Evolutionary conservation across 2,329 filamentous ascomycete species (phyloP).

Genomic region (Pseudogymnoascus verrucosus): DNA sequence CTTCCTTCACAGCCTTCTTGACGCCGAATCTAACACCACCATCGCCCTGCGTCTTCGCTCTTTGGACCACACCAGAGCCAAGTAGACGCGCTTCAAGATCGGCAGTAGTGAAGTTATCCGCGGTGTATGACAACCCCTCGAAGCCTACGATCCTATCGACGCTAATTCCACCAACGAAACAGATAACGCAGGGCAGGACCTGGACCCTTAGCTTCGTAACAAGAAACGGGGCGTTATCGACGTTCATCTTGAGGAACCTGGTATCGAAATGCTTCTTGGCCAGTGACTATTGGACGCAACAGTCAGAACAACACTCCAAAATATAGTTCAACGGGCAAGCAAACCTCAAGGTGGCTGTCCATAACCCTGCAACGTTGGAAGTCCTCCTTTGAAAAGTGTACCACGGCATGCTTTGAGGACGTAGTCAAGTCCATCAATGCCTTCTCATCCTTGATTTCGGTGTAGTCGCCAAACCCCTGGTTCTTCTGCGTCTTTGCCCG

Average conservation of each 20-base stretch:
- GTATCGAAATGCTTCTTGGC: conserved; percentile 51
- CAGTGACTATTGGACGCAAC: conserved; percentile 30
- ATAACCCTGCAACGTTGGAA: conserved; percentile 35
- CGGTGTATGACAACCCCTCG: conserved; percentile 45
- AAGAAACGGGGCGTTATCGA: conserved; percentile 51
- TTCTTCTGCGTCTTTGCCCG: conserved; percentile 43
- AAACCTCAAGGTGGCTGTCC: conserved; percentile 32
- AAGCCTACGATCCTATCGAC: conserved; percentile 51
- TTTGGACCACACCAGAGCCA: conserved; percentile 40
- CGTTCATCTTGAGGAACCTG: conserved; percentile 48
- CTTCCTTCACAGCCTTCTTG: conserved; percentile 29
- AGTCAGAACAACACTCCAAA: neutral
- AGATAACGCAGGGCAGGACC: conserved; percentile 50
- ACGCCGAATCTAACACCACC: conserved; percentile 30
- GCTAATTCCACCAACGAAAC: conserved; percentile 46
- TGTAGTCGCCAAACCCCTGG: conserved; percentile 44
- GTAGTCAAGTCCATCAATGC: conserved; percentile 41
- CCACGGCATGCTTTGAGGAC: conserved; percentile 30
- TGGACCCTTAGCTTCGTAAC: conserved; percentile 49
- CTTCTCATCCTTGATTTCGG: conserved; percentile 51
- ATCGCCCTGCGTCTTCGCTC: conserved; percentile 42
- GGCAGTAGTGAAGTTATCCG: conserved; percentile 44
- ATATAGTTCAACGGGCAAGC: neutral
- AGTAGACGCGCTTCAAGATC: conserved; percentile 47
- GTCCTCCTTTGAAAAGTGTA: conserved; percentile 36